These are phyloP conservation scores for Trapa incisa DNA, from an alignment of 345 rosid genomes.

Conservation along the genomic window DNA sequence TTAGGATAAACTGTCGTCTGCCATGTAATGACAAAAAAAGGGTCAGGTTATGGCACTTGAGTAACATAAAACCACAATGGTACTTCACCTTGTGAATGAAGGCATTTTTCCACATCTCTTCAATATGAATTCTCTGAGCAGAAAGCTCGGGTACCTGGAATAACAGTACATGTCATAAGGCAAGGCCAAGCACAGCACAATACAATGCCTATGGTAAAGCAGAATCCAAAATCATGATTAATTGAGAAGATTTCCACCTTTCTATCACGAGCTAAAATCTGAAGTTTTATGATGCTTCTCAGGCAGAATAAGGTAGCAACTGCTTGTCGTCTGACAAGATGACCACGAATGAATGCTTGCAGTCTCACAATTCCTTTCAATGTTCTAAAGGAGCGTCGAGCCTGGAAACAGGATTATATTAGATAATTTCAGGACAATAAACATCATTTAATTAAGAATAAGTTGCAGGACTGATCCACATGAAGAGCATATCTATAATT, in stretches of 20 bases:
- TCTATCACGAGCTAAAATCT: conserved; percentile 47
- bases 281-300: conserved; percentile 52
- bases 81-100: conserved; percentile 43
- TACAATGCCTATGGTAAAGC: background rate
- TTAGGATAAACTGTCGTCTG: background rate
- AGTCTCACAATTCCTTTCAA: conserved; percentile 51
- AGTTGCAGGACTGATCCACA: background rate
- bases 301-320: conserved; percentile 55
- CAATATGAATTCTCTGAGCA: conserved; percentile 18
- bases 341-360: conserved; percentile 74
- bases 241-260: conserved; percentile 30
- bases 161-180: background rate
- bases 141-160: conserved; percentile 30
- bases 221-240: background rate
- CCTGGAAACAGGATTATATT: conserved; percentile 27
- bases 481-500: background rate
- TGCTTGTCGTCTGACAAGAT: conserved; percentile 77
- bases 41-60: background rate
- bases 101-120: conserved; percentile 31
- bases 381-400: conserved; percentile 39
- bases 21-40: background rate
- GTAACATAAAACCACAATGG: background rate
- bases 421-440: background rate
- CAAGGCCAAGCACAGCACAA: background rate
- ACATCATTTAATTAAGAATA: background rate